Evolutionary conservation across 192 early-diverging fungal genomes (phyloP).

Genomic region (Geranomyces variabilis): DNA sequence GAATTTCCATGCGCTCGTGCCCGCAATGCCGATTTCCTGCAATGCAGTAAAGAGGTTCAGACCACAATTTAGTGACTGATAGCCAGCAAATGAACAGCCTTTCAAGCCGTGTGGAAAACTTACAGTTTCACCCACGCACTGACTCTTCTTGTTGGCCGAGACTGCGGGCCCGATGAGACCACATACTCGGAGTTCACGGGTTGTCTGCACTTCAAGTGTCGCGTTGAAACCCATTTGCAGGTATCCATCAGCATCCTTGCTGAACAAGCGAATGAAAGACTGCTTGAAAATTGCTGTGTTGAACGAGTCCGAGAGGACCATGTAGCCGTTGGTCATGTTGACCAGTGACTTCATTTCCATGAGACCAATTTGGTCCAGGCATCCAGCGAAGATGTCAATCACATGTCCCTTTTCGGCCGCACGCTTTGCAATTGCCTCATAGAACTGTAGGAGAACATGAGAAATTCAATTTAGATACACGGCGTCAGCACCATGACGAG

Average conservation of each 20-base stretch:
- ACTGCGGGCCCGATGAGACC: constrained; percentile 97
- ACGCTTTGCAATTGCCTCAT: constrained; percentile 85
- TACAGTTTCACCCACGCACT: constrained; percentile 89
- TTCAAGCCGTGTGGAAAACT: neutral
- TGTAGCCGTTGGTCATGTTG: constrained; percentile 87
- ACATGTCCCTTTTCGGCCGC: constrained; percentile 85
- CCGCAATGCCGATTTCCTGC: constrained; percentile 93
- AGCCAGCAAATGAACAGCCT: neutral
- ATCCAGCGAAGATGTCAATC: constrained; percentile 97
- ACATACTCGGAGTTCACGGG: constrained; percentile 92
- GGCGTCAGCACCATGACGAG: neutral
- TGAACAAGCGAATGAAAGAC: constrained; percentile 92
- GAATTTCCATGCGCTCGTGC: constrained; percentile 95
- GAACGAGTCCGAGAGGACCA: constrained; percentile 96
- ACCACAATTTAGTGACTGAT: neutral
- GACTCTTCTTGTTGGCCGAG: constrained; percentile 85
- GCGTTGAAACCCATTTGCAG: constrained; percentile 98
- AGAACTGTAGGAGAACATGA: constrained; percentile 65
- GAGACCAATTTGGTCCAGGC: constrained; percentile 94
- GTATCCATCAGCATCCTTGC: constrained; percentile 84
- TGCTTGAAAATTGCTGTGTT: constrained; percentile 96
- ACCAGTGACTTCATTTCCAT: constrained; percentile 94
- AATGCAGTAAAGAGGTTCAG: no score
- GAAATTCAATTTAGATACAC: neutral
- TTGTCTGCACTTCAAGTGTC: constrained; percentile 92